Conservation (phyloP, 2,329 filamentous ascomycete species). For the Diplodia seriata region DNA sequence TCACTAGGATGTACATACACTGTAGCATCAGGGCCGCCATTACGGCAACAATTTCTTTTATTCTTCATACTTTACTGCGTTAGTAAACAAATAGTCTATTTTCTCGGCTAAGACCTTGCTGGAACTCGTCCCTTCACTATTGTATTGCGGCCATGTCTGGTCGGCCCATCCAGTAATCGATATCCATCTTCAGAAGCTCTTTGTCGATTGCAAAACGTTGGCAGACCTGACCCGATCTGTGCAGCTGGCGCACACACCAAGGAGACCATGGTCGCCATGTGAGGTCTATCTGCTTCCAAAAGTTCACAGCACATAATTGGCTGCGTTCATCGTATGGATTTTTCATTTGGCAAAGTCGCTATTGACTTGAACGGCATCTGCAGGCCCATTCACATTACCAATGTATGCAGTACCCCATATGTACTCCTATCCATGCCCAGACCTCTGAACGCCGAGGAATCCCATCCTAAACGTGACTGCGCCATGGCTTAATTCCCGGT, state of each 20-base stretch:
- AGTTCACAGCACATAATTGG: background rate
- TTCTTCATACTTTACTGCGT: background rate
- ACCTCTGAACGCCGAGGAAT: constrained; percentile 14
- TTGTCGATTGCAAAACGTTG: too few species aligned
- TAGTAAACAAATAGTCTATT: background rate
- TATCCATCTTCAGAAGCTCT: too few species aligned
- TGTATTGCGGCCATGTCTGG: too few species aligned
- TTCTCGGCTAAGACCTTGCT: background rate
- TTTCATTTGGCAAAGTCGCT: constrained; percentile 4
- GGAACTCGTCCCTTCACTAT: background rate
- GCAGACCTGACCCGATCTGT: too few species aligned
- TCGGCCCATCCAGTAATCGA: too few species aligned
- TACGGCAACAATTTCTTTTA: constrained; percentile 22
- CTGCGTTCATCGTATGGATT: background rate
- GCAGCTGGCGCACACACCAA: too few species aligned
- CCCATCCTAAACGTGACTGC: constrained; percentile 2
- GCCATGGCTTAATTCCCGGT: constrained; percentile 5
- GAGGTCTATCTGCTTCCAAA: background rate
- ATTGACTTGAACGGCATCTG: constrained; percentile 4
- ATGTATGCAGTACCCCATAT: constrained; percentile 14
- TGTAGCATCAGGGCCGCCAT: constrained; percentile 29
- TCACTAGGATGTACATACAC: constrained; percentile 31
- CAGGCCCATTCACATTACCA: constrained; percentile 9
- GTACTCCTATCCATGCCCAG: constrained; percentile 22
- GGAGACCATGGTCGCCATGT: too few species aligned